Evolutionary conservation across 371 early-diverging fungal species (phyloP).

Genomic region (Mucor mucedo): DNA sequence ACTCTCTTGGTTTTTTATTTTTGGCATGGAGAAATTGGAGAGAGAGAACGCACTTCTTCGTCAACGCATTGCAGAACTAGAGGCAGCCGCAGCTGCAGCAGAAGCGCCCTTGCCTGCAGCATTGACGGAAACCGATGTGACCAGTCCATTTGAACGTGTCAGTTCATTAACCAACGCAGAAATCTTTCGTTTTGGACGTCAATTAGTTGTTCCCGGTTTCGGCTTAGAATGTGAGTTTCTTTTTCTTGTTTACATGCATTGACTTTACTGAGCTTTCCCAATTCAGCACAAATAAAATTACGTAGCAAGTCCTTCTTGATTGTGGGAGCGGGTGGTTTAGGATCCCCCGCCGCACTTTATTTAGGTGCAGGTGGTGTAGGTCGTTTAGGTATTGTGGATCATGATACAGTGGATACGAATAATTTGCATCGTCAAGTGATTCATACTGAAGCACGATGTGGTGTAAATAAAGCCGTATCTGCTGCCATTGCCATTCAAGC

Average conservation of each 20-base stretch:
- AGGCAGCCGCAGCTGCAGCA: conserved; percentile 10
- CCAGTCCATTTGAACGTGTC: conserved; percentile 28
- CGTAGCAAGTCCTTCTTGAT: conserved; percentile 81
- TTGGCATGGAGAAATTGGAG: conserved; percentile 6
- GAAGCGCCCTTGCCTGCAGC: background rate
- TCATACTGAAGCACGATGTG: conserved; percentile 80
- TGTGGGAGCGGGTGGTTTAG: conserved; percentile 98
- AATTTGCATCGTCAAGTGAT: conserved; percentile 98
- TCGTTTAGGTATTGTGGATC: conserved; percentile 93
- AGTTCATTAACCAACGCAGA: conserved; percentile 61
- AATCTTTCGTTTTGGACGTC: conserved; percentile 91
- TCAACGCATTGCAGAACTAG: conserved; percentile 39
- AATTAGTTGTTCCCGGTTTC: conserved; percentile 89
- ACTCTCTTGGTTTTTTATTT: too few relatives aligned
- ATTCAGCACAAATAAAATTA: conserved; percentile 81
- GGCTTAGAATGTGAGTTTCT: conserved; percentile 70
- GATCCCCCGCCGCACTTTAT: conserved; percentile 91
- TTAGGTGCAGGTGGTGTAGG: conserved; percentile 94
- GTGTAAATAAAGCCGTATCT: conserved; percentile 81
- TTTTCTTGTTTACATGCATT: background rate
- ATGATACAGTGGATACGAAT: conserved; percentile 92
- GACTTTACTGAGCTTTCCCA: background rate
- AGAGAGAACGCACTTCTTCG: conserved; percentile 38
- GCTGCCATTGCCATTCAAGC: conserved; percentile 69
- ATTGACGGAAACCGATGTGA: conserved; percentile 7